Conservation (phyloP, 1,284 basidiomycete species). For the Cutaneotrichosporon dermatis region DNA sequence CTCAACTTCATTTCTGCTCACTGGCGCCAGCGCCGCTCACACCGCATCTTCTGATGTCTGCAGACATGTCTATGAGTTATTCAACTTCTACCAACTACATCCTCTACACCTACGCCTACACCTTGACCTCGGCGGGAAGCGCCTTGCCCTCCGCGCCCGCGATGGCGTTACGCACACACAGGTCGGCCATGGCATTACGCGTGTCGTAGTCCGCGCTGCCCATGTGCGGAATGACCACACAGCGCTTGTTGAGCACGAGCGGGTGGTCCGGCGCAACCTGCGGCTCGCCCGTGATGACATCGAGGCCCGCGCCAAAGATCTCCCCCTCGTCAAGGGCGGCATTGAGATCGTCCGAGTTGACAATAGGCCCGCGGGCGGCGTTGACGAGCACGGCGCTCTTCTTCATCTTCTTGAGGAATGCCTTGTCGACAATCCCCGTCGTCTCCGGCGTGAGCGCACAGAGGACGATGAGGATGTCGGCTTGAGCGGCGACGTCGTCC, state of each 20-base stretch:
- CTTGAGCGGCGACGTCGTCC: slow-evolving; percentile 63
- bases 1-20: no score
- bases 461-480: slow-evolving; percentile 78
- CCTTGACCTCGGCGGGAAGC: slow-evolving; percentile 38
- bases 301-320: slow-evolving; percentile 88
- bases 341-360: slow-evolving; percentile 82
- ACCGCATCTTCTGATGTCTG: neutral
- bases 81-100: no score
- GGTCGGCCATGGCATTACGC: slow-evolving; percentile 70
- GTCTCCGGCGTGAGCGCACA: slow-evolving; percentile 73
- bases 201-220: slow-evolving; percentile 85
- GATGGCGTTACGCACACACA: slow-evolving; percentile 51
- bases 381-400: slow-evolving; percentile 73
- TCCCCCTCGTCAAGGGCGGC: slow-evolving; percentile 67
- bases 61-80: neutral
- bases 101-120: slow-evolving; percentile 11
- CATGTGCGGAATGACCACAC: slow-evolving; percentile 76
- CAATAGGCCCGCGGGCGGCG: slow-evolving; percentile 66
- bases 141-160: slow-evolving; percentile 31
- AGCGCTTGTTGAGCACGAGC: slow-evolving; percentile 57
- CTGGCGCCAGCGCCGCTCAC: no score
- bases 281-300: slow-evolving; percentile 92
- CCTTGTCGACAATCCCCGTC: slow-evolving; percentile 65
- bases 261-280: slow-evolving; percentile 68
- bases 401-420: slow-evolving; percentile 80